phyloP scores from a whole-genome alignment of 805 yeast species.

The Saturnispora dispora region DNA sequence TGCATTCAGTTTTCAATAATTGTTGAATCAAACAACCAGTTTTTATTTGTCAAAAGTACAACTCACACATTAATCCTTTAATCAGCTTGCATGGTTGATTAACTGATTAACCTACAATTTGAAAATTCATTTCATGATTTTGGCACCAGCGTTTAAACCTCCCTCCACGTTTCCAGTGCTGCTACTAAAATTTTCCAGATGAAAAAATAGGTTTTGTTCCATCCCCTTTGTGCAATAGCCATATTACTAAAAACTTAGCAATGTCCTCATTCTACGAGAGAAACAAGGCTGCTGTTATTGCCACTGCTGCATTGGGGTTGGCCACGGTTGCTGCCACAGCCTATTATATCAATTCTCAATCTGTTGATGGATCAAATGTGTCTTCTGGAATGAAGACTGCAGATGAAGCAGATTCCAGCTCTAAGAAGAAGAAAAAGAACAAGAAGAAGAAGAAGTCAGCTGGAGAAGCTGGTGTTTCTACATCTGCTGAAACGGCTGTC shows the following conservation, averaged over 20 bases:
- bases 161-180: background rate
- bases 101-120: no score
- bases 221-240: background rate
- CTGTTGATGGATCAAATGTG: constrained; percentile 15
- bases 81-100: no score
- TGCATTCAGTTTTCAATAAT: no score
- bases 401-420: constrained; percentile 10
- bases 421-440: constrained; percentile 31
- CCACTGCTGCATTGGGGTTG: constrained; percentile 43
- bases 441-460: constrained; percentile 33
- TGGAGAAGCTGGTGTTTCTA: constrained; percentile 12
- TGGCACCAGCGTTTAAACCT: background rate
- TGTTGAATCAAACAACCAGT: no score
- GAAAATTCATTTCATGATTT: no score
- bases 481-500: constrained; percentile 12
- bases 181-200: background rate
- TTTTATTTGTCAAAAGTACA: no score
- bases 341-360: constrained; percentile 30
- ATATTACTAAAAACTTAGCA: background rate
- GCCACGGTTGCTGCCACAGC: constrained; percentile 41
- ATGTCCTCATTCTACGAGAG: constrained; percentile 32
- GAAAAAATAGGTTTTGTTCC: background rate
- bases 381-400: constrained; percentile 10
- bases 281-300: constrained; percentile 41
- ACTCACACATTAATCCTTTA: no score